These are phyloP conservation scores for Solidago caesia DNA, from an alignment of 129 eudicot genomes.

Conservation along the genomic window DNA sequence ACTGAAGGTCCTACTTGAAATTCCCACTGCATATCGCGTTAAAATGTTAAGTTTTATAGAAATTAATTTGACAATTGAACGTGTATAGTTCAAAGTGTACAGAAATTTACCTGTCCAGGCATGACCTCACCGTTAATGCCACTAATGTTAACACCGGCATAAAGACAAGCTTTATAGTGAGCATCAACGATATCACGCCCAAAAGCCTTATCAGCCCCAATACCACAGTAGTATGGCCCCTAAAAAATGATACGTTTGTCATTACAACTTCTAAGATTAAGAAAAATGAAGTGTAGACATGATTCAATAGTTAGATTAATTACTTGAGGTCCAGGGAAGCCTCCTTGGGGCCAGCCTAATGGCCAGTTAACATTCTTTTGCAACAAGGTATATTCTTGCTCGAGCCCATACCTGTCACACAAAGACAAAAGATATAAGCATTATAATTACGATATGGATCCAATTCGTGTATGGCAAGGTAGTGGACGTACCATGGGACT, in stretches of 20 bases:
- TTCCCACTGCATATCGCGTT: slow-evolving; percentile 65
- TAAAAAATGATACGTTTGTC: slow-evolving; percentile 2
- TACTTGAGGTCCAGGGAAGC: slow-evolving; percentile 88
- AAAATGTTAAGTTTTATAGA: background rate
- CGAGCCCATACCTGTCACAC: slow-evolving; percentile 68
- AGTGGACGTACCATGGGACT: slow-evolving; percentile 68
- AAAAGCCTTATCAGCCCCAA: slow-evolving; percentile 86
- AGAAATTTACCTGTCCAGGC: slow-evolving; percentile 78
- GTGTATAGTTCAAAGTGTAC: background rate
- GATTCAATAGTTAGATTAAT: background rate
- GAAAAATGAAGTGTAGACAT: background rate
- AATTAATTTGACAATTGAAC: too few species aligned
- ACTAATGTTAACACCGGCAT: slow-evolving; percentile 80
- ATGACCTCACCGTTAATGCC: slow-evolving; percentile 95
- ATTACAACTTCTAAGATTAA: background rate
- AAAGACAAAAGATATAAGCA: background rate
- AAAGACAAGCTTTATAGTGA: slow-evolving; percentile 85
- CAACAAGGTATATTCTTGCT: slow-evolving; percentile 86
- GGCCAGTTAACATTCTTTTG: slow-evolving; percentile 73
- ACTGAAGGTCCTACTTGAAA: slow-evolving; percentile 94
- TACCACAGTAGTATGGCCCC: slow-evolving; percentile 96
- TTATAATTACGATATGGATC: background rate
- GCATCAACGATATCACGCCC: slow-evolving; percentile 88
- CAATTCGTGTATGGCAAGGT: background rate
- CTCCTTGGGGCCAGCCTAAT: slow-evolving; percentile 81